Evolutionary conservation across 2,329 filamentous ascomycete species (phyloP), one percentile per base, ranked within the genome.

Genomic region (Clarireedia sp.): DNA sequence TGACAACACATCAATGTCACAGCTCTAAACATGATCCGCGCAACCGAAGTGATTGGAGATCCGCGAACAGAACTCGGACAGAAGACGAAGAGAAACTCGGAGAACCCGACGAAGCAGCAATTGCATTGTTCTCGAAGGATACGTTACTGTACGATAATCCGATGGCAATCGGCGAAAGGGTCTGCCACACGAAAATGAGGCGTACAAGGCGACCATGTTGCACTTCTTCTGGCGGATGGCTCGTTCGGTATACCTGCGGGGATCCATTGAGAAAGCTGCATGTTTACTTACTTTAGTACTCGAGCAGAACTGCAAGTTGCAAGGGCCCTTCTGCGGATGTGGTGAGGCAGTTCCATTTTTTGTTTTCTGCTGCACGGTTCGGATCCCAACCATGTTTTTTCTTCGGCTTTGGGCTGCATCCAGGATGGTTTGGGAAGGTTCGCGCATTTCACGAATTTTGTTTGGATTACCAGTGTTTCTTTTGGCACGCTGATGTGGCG

Each of bases 161-260:
- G 12, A 40, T 16, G 14, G n/a, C 4, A n/a, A 8, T 41, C 14
- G 17, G 16, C 1, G 2, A 19, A 41, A 5, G 16, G 9, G 21
- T 43, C 21, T 19, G 9, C 17, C 12, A 5, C 16, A 43, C 21
- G 21, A 46, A 46, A 48, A 52, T 59, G 57, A 65, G 59, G 63
- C 60, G 60, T 59, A 59, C 54, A 60, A 62, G 64, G 66, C 65
- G 61, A 63, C 61, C 66, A 68, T 64, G 66, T 68, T 60, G 66
- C 64, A 66, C 37, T 51, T 33, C 55, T 54, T 56, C 50, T 61
- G 58, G 56, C 57, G 54, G 51, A 51, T 59, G 61, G 50, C 54
- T 54, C 58, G 41, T 43, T 55, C 52, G 52, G 46, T 50, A 46
- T 37, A 44, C 43, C 37, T 38, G 10, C 41, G 21, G 29, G 24